Conservation (phyloP, 768 basidiomycete species). For the Hypholoma fasciculare region DNA sequence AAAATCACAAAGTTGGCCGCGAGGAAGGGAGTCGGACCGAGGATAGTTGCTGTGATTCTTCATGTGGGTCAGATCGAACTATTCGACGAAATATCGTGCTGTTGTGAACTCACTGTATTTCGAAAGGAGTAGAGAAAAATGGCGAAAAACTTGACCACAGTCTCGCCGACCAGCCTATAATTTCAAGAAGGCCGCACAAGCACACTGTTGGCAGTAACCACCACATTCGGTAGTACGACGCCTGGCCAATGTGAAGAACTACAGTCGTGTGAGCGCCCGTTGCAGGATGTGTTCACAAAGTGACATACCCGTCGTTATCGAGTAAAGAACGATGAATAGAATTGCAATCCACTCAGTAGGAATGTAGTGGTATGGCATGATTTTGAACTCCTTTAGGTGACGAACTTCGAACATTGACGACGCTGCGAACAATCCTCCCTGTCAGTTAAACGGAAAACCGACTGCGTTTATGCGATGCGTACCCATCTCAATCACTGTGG, state of each 20-base stretch:
- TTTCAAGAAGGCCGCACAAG: constrained; percentile 48
- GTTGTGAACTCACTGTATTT: constrained; percentile 41
- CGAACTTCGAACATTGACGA: background rate
- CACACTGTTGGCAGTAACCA: constrained; percentile 52
- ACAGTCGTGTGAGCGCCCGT: background rate
- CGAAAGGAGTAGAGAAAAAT: constrained; percentile 23
- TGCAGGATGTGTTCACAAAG: background rate
- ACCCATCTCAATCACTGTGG: too few species aligned
- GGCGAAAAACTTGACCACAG: constrained; percentile 47
- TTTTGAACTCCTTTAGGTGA: background rate
- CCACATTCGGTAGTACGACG: constrained; percentile 44
- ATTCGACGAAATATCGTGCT: background rate
- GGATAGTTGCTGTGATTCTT: constrained; percentile 44
- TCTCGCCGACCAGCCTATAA: constrained; percentile 55
- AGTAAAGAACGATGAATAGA: constrained; percentile 34
- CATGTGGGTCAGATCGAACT: background rate
- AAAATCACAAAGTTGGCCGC: constrained; percentile 60
- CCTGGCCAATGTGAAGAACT: constrained; percentile 51
- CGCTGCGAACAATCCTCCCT: background rate
- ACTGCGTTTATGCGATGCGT: too few species aligned
- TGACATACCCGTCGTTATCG: constrained; percentile 36
- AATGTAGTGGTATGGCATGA: constrained; percentile 26
- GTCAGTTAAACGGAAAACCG: background rate
- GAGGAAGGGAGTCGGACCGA: constrained; percentile 57
- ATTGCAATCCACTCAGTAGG: constrained; percentile 23